Evolutionary conservation across 2,329 filamentous ascomycete species (phyloP).

Genomic region (Chaetomium globosum): DNA sequence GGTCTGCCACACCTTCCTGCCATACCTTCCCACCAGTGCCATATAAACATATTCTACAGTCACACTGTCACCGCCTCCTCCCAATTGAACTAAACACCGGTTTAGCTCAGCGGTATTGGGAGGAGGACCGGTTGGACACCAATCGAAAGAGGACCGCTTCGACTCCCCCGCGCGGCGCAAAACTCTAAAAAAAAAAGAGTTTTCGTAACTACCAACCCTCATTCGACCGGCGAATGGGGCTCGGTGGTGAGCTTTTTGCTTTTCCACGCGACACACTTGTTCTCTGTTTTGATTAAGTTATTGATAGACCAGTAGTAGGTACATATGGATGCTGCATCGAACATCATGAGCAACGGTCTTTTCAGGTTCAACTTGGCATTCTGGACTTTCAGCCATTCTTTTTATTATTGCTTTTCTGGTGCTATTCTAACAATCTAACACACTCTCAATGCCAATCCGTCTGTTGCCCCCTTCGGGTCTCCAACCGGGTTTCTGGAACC

Average conservation of each 20-base stretch:
- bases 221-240: background rate
- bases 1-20: background rate
- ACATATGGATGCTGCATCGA: no score
- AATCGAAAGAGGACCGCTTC: no score
- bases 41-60: background rate
- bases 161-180: no score
- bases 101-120: background rate
- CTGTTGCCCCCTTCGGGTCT: background rate
- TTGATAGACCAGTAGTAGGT: no score
- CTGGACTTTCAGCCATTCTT: no score
- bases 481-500: no score
- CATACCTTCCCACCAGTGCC: background rate
- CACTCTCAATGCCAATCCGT: background rate
- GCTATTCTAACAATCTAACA: background rate
- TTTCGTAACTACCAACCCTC: background rate
- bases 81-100: background rate
- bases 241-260: background rate
- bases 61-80: background rate
- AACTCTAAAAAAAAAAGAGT: no score
- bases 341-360: no score
- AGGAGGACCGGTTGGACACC: no score
- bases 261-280: no score
- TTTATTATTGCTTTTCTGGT: background rate
- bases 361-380: no score
- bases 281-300: no score